phyloP scores from a whole-genome alignment of 169 alveolate genomes.

The Plasmodium adleri region DNA sequence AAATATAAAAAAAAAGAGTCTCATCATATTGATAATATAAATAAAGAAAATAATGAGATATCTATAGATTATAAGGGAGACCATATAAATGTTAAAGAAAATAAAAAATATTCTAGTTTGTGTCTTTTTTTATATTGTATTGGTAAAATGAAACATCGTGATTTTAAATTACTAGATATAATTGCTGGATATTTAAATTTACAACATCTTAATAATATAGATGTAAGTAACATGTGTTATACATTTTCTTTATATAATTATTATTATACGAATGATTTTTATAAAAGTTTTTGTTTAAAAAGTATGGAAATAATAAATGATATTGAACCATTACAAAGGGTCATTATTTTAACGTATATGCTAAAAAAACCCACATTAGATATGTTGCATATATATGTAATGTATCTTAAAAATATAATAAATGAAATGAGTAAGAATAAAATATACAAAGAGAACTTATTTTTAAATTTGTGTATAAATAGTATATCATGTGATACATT shows the following conservation, averaged over 20 bases:
- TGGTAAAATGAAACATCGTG: slow-evolving; percentile 72
- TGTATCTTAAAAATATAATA: slow-evolving; percentile 15
- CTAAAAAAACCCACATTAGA: slow-evolving; percentile 43
- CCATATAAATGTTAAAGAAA: neutral
- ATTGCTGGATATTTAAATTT: slow-evolving; percentile 45
- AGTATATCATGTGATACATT: slow-evolving; percentile 47
- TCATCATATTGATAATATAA: neutral
- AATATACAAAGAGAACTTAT: slow-evolving; percentile 21
- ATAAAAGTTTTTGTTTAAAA: slow-evolving; percentile 41
- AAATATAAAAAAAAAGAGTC: neutral
- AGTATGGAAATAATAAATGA: slow-evolving; percentile 26
- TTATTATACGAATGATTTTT: slow-evolving; percentile 36
- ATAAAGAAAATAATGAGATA: neutral
- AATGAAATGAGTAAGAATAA: slow-evolving; percentile 46
- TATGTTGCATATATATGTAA: slow-evolving; percentile 38
- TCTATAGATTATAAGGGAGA: too few species aligned
- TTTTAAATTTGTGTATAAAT: slow-evolving; percentile 66
- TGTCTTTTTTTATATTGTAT: slow-evolving; percentile 57
- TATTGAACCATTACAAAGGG: slow-evolving; percentile 54
- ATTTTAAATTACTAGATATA: slow-evolving; percentile 21
- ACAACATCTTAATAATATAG: slow-evolving; percentile 45
- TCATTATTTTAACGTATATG: slow-evolving; percentile 54
- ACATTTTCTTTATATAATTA: slow-evolving; percentile 54
- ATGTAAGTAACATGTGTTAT: slow-evolving; percentile 74
- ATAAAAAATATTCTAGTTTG: slow-evolving; percentile 59